Percentiles rank a stretch among this genome's conserved stretches.
Conservation (phyloP, 306 rosid species). For the Cucurbita pepo region DNA sequence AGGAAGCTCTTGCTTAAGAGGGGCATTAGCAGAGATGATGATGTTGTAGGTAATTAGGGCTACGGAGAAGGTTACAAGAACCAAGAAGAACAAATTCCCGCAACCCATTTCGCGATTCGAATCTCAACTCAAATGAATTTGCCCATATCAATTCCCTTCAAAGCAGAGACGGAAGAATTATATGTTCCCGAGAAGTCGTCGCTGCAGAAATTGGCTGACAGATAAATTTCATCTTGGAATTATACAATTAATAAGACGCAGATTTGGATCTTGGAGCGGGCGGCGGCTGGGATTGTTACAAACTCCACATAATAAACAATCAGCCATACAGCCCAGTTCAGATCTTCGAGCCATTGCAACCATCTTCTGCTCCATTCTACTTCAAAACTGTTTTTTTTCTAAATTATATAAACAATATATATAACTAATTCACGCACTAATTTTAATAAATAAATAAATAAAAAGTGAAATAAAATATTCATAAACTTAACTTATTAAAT, state of each 20-base stretch:
- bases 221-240: neutral
- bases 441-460: no score
- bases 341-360: no score
- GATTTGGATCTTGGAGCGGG: no score
- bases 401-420: no score
- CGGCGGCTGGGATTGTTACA: no score
- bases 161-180: neutral
- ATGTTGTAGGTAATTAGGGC: conserved; percentile 91
- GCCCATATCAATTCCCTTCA: neutral
- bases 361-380: no score
- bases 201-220: neutral
- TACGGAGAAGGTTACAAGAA: conserved; percentile 61
- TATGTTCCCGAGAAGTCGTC: conserved; percentile 1
- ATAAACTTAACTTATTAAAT: no score
- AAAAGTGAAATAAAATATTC: no score
- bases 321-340: no score
- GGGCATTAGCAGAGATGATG: conserved; percentile 69
- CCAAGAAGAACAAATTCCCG: conserved; percentile 67
- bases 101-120: conserved; percentile 49
- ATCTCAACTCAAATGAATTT: neutral
- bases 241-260: neutral
- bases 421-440: no score
- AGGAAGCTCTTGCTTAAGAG: conserved; percentile 73
- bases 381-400: no score
- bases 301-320: no score